Conservation (phyloP, 176 grass and related monocot species). For the Musa beccarii region DNA sequence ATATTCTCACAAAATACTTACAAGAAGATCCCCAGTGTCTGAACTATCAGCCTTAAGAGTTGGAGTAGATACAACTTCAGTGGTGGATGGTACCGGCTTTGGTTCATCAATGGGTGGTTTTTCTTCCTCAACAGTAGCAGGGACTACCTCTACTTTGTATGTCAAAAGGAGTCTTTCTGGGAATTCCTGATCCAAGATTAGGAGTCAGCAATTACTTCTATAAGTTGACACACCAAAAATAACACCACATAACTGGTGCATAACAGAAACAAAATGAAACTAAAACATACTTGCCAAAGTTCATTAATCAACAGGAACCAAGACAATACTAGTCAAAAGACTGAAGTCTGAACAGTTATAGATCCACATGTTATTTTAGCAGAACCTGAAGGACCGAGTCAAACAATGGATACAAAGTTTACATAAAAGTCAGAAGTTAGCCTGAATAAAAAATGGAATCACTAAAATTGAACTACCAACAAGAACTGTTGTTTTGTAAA, state of each 20-base stretch:
- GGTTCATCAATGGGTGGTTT: slow-evolving; percentile 44
- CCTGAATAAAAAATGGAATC: neutral
- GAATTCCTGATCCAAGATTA: slow-evolving; percentile 57
- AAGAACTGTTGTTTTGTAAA: neutral
- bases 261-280: neutral
- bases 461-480: neutral
- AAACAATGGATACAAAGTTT: too few relatives aligned
- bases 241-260: neutral
- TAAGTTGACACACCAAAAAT: neutral
- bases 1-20: slow-evolving; percentile 28
- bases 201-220: slow-evolving; percentile 18
- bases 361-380: too few relatives aligned
- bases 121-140: slow-evolving; percentile 44
- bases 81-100: slow-evolving; percentile 21
- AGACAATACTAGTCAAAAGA: neutral
- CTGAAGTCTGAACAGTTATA: too few relatives aligned
- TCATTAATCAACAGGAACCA: neutral
- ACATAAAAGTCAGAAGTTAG: too few relatives aligned
- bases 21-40: slow-evolving; percentile 72
- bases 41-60: slow-evolving; percentile 17
- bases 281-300: too few relatives aligned
- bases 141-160: slow-evolving; percentile 63
- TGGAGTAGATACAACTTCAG: slow-evolving; percentile 39
- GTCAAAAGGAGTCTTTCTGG: slow-evolving; percentile 89
- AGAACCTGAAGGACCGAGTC: too few relatives aligned